Evolutionary conservation across 495 filamentous ascomycete genomes (phyloP).

Genomic region (Echria macrotheca): DNA sequence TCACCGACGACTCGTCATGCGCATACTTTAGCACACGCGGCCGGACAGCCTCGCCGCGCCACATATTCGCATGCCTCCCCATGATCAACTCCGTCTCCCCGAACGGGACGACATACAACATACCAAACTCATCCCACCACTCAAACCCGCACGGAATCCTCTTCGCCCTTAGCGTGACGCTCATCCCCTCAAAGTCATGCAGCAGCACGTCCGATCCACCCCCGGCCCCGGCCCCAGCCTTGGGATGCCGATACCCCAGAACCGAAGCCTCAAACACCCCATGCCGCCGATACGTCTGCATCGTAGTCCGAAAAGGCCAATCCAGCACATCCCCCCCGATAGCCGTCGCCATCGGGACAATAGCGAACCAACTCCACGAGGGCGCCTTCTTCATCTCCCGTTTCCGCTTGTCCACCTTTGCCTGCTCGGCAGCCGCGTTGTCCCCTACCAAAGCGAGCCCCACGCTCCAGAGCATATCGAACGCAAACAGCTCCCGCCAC

Average conservation of each 20-base stretch:
- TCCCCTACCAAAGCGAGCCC: background rate
- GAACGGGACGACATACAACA: conserved; percentile 5
- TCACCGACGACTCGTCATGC: conserved; percentile 1
- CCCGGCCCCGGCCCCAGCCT: background rate
- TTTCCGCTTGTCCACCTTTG: background rate
- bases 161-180: conserved; percentile 1
- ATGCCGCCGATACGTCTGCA: background rate
- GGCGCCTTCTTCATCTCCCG: background rate
- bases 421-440: background rate
- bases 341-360: background rate
- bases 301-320: conserved; percentile 5
- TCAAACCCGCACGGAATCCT: background rate
- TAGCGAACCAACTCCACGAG: conserved; percentile 5
- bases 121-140: conserved; percentile 4
- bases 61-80: conserved; percentile 1
- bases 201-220: background rate
- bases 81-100: conserved; percentile 1
- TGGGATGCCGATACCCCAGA: background rate
- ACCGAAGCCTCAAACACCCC: background rate
- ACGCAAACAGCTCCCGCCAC: conserved; percentile 13
- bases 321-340: background rate
- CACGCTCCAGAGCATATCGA: conserved; percentile 9
- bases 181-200: conserved; percentile 7
- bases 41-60: background rate
- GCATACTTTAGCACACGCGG: conserved; percentile 9